Percentiles rank a stretch among this genome's conserved stretches.
phyloP scores from a whole-genome alignment of 495 filamentous ascomycete genomes.

The Delitschia confertaspora region DNA sequence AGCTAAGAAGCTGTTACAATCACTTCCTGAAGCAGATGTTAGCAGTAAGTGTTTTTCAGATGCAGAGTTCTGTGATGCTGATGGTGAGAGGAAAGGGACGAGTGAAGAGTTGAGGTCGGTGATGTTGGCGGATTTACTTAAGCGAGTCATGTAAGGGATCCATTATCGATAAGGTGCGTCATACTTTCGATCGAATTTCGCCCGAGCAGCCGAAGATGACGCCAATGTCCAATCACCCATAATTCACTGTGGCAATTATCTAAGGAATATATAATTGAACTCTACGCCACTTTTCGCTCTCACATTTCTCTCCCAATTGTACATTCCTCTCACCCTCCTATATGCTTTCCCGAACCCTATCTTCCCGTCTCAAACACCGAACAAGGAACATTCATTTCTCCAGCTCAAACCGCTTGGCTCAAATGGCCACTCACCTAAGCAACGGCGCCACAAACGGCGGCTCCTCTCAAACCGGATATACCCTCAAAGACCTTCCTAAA shows the following conservation, averaged over 20 bases:
- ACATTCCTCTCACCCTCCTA: slow-evolving; percentile 4
- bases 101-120: background rate
- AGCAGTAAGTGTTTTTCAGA: no score
- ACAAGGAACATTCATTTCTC: background rate
- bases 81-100: background rate
- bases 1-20: no score
- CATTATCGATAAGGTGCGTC: slow-evolving; percentile 17
- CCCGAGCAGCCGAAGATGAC: no score
- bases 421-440: slow-evolving; percentile 41
- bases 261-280: background rate
- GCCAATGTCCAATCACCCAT: no score
- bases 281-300: background rate
- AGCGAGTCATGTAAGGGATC: slow-evolving; percentile 1
- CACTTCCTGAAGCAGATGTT: no score
- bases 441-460: slow-evolving; percentile 39
- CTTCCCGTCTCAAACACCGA: background rate
- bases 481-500: slow-evolving; percentile 70
- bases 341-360: slow-evolving; percentile 38
- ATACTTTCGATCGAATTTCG: no score
- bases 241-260: no score
- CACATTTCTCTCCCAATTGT: background rate
- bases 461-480: slow-evolving; percentile 23
- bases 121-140: slow-evolving; percentile 1
- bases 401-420: slow-evolving; percentile 18
- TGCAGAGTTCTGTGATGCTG: no score